A percentile compares a stretch with the other conserved stretches of the same genome.
Evolutionary conservation across 2,329 filamentous ascomycete species (phyloP).

Genomic region (Fusarium euwallaceae): DNA sequence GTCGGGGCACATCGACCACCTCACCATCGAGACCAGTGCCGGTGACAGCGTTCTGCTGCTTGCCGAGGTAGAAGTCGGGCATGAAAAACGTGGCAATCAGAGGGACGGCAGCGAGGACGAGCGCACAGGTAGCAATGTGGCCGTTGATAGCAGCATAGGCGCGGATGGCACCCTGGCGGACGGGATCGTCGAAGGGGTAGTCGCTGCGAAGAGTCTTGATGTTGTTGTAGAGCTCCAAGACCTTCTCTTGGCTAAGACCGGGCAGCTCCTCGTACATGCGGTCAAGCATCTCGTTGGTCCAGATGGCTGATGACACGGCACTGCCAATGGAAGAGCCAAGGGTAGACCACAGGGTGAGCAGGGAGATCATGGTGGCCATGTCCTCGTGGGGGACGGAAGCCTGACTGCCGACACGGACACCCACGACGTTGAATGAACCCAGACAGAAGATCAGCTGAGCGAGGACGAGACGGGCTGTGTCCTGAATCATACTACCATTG

Average conservation of each 20-base stretch:
- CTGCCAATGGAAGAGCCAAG: slow-evolving; percentile 55
- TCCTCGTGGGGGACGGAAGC: slow-evolving; percentile 59
- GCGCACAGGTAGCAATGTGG: slow-evolving; percentile 50
- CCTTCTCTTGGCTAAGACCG: slow-evolving; percentile 36
- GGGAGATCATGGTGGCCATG: slow-evolving; percentile 54
- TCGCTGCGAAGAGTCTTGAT: slow-evolving; percentile 51
- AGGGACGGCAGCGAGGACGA: slow-evolving; percentile 50
- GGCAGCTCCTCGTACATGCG: slow-evolving; percentile 51
- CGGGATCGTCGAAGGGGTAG: slow-evolving; percentile 51
- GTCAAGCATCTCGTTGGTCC: slow-evolving; percentile 55
- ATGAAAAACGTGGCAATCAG: slow-evolving; percentile 55
- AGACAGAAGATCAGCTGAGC: slow-evolving; percentile 55
- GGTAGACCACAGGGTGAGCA: slow-evolving; percentile 56
- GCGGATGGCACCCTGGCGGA: slow-evolving; percentile 54
- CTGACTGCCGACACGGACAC: slow-evolving; percentile 55
- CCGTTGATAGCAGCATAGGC: slow-evolving; percentile 53
- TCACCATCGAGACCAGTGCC: slow-evolving; percentile 51
- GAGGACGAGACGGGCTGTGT: slow-evolving; percentile 51
- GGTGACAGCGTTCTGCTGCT: slow-evolving; percentile 52
- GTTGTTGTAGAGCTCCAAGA: slow-evolving; percentile 50
- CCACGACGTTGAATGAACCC: slow-evolving; percentile 55
- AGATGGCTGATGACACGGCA: slow-evolving; percentile 54
- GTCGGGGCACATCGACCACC: slow-evolving; percentile 40
- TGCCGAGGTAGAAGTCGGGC: slow-evolving; percentile 56
- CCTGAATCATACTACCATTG: slow-evolving; percentile 49